Conservation (phyloP, 108 stramenopile species). For the Asterionellopsis glacialis region DNA sequence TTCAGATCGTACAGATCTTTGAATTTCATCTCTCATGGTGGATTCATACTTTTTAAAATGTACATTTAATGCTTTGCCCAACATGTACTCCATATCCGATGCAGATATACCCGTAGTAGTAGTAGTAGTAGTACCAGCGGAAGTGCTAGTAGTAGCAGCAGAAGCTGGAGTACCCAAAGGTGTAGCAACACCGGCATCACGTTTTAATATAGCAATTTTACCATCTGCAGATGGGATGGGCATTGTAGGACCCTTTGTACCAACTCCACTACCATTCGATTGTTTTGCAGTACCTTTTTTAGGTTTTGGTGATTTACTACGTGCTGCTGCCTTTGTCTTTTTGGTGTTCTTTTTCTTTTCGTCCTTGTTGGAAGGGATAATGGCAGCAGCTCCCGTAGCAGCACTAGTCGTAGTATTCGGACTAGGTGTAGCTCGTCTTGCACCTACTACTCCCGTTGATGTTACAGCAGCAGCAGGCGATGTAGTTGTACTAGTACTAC, state of each 20-base stretch:
- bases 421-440: not conserved
- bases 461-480: slow-evolving; percentile 7
- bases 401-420: not conserved
- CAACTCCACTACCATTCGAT: too few species aligned
- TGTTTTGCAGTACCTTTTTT: too few species aligned
- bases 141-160: slow-evolving; percentile 1
- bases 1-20: slow-evolving; percentile 35
- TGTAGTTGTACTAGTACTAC: slow-evolving; percentile 14
- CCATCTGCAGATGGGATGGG: slow-evolving; percentile 7
- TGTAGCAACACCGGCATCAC: slow-evolving; percentile 10
- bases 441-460: not conserved
- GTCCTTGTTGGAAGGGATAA: slow-evolving; percentile 14
- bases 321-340: slow-evolving; percentile 2
- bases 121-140: slow-evolving; percentile 3
- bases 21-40: slow-evolving; percentile 23
- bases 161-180: not conserved
- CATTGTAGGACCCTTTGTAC: not conserved
- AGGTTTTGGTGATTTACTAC: too few species aligned
- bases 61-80: slow-evolving; percentile 6
- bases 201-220: slow-evolving; percentile 53
- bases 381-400: not conserved
- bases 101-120: too few species aligned
- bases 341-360: not conserved
- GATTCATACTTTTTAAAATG: slow-evolving; percentile 35
- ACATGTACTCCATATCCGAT: slow-evolving; percentile 4